Base-by-base conservation (phyloP, 225 moss, liverwort and hornwort species). In the Takakia lepidozioides region DNA sequence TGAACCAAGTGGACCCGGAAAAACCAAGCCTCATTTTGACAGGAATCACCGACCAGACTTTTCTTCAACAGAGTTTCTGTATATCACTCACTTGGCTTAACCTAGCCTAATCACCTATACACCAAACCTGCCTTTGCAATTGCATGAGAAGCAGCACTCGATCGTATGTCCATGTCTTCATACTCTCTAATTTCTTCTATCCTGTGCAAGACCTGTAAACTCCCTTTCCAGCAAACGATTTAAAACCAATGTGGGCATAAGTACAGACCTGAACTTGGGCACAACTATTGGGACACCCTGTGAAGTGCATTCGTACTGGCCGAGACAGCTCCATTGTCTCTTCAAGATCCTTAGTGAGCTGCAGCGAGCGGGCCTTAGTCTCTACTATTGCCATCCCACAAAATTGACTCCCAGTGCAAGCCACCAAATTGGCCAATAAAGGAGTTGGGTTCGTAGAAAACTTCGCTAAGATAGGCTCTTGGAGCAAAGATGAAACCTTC, bases 221-320 rank as follows among this genome's bases (percentile, higher is more conserved):
- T n/a, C n/a, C n/a, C n/a, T n/a, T n/a, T n/a, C n/a, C n/a, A n/a
- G n/a, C n/a, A n/a, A n/a, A n/a, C n/a, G n/a, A n/a, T n/a, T n/a
- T n/a, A n/a, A n/a, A n/a, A n/a, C n/a, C n/a, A n/a, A n/a, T n/a
- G n/a, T n/a, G n/a, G n/a, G n/a, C n/a, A n/a, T n/a, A n/a, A n/a
- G n/a, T n/a, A n/a, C n/a, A n/a, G 29, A 76, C 75, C 78, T 92
- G 91, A 35, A 92, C 62, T 71, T 98, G 95, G 1, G 68, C 90
- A 38, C 95, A 98, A 13, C 73, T 54, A 57, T 98, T 98, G 30
- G 95, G 95, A 42, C 95, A 98, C 1, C 95, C 95, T 3, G 95
- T 90, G 70, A 86, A 98, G 52, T 98, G 90, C 67, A 85, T 54
- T 17, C 95, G 84, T 5, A 98, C 66, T 6, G 90, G 87, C 36